Evolutionary conservation across 192 early-diverging fungal genomes (phyloP).

Genomic region (Linnemannia zychae): DNA sequence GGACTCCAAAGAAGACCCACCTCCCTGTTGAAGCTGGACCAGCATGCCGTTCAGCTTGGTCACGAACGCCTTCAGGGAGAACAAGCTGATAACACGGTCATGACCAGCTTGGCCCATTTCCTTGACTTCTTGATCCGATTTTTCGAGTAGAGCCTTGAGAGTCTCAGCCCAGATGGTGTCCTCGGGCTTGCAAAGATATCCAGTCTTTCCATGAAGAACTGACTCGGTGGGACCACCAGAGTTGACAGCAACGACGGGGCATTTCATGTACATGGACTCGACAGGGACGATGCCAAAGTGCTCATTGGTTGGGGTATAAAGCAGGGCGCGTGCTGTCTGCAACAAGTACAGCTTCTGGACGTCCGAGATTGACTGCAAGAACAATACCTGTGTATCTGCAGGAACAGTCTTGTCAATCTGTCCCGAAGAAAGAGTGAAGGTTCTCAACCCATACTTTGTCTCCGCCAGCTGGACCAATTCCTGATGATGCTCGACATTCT

Average conservation of each 20-base stretch:
- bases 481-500: constrained; percentile 87
- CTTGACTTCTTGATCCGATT: constrained; percentile 44
- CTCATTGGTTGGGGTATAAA: constrained; percentile 95
- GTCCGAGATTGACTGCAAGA: constrained; percentile 91
- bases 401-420: constrained; percentile 47
- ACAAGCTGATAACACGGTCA: constrained; percentile 69
- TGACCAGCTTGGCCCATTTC: constrained; percentile 79
- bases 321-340: constrained; percentile 67
- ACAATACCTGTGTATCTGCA: constrained; percentile 75
- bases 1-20: constrained; percentile 3
- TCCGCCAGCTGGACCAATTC: constrained; percentile 77
- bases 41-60: constrained; percentile 77
- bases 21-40: constrained; percentile 35
- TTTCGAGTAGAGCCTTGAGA: constrained; percentile 64
- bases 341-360: constrained; percentile 83
- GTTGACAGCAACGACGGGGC: constrained; percentile 91
- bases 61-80: constrained; percentile 78
- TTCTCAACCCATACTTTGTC: constrained; percentile 55
- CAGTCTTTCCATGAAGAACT: constrained; percentile 78
- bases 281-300: constrained; percentile 98
- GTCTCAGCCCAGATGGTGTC: constrained; percentile 75
- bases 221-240: constrained; percentile 91
- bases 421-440: constrained; percentile 58
- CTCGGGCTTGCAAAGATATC: constrained; percentile 76
- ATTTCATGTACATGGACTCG: constrained; percentile 91